A percentile compares a stretch with the other conserved stretches of the same genome.
phyloP scores from a whole-genome alignment of 2,329 filamentous ascomycete species.

The Alternaria hordeiaustralica region DNA sequence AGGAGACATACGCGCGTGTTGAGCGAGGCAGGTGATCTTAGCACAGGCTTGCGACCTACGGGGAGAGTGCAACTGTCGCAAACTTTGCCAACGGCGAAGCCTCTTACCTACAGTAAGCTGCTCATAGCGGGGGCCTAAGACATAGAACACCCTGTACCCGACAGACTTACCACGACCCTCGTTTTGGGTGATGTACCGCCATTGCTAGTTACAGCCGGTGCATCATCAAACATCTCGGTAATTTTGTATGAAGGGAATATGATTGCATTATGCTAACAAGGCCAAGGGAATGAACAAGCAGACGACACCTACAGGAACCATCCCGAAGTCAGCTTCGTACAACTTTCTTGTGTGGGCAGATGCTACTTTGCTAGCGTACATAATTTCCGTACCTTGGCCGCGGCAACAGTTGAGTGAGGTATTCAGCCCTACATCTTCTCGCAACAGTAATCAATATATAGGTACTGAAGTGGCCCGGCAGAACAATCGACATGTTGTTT shows the following conservation, averaged over 20 bases:
- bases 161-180: background rate
- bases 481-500: background rate
- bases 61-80: background rate
- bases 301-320: background rate
- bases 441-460: background rate
- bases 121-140: background rate
- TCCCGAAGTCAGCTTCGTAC: background rate
- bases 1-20: background rate
- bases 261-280: background rate
- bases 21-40: background rate
- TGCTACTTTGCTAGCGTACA: background rate
- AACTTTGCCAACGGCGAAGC: background rate
- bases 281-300: background rate
- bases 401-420: background rate
- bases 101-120: background rate
- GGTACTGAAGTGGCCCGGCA: background rate
- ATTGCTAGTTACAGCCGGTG: background rate
- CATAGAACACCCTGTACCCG: background rate
- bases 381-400: background rate
- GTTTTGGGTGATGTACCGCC: background rate
- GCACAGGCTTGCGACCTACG: background rate
- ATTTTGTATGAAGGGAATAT: background rate
- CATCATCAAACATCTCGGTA: background rate
- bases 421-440: background rate
- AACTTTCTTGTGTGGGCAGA: background rate